Percentiles rank a stretch among this genome's conserved stretches.
phyloP scores from a whole-genome alignment of 371 early-diverging fungal species.

The Gilbertella persicaria region DNA sequence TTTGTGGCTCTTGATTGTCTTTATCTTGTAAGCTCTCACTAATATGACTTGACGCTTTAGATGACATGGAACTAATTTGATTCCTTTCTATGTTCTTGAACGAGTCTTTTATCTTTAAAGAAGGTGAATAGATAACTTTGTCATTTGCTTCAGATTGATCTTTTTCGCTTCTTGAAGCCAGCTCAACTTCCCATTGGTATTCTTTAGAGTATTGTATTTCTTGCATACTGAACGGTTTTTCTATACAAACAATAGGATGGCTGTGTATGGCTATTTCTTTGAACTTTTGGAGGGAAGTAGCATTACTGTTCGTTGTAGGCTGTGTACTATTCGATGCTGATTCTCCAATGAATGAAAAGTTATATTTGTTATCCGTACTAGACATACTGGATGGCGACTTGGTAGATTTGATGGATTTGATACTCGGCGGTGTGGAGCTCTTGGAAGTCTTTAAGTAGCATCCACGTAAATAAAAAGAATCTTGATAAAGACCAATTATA shows the following conservation, averaged over 20 bases:
- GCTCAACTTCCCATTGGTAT: not conserved
- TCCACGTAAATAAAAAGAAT: not conserved
- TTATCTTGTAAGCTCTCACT: not conserved
- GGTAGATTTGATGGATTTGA: not conserved
- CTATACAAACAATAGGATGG: not conserved
- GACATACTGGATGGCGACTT: constrained; percentile 2
- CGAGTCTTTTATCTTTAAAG: not conserved
- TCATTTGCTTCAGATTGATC: not conserved
- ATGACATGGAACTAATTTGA: not conserved
- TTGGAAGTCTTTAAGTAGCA: not conserved
- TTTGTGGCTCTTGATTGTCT: constrained; percentile 1
- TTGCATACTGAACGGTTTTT: not conserved
- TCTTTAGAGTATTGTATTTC: not conserved
- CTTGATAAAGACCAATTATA: not conserved
- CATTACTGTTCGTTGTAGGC: constrained; percentile 3
- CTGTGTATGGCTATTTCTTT: not conserved
- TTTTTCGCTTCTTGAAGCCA: not conserved
- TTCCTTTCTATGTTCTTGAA: too few species aligned
- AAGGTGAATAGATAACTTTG: not conserved
- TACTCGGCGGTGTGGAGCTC: not conserved
- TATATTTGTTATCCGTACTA: not conserved
- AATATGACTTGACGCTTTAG: not conserved
- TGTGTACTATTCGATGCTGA: constrained; percentile 15
- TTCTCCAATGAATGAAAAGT: constrained; percentile 2
- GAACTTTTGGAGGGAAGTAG: too few species aligned